Conservation (phyloP, 2,329 filamentous ascomycete species). For the Epichloe typhina region DNA sequence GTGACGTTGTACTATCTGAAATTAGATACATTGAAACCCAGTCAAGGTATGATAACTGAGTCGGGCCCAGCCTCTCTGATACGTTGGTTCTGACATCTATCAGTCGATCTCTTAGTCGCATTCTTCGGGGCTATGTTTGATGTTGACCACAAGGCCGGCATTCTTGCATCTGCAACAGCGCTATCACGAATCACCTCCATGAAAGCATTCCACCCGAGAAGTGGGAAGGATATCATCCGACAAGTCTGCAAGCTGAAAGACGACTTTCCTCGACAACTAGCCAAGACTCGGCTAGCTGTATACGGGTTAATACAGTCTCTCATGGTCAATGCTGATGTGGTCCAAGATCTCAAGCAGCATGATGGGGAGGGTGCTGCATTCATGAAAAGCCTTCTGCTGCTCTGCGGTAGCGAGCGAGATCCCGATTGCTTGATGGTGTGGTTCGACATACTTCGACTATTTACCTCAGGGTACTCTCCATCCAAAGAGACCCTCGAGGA, state of each 20-base stretch:
- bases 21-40: conserved; percentile 30
- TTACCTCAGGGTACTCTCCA: conserved; percentile 32
- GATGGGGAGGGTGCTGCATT: conserved; percentile 31
- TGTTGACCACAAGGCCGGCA: conserved; percentile 45
- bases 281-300: conserved; percentile 37
- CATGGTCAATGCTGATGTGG: conserved; percentile 28
- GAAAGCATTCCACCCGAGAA: conserved; percentile 36
- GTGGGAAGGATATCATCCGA: conserved; percentile 34
- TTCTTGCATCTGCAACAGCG: conserved; percentile 39
- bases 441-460: conserved; percentile 36
- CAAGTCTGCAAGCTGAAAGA: conserved; percentile 38
- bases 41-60: conserved; percentile 29
- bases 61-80: not conserved
- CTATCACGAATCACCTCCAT: conserved; percentile 35
- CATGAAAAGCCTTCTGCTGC: conserved; percentile 33
- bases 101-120: conserved; percentile 32
- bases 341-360: conserved; percentile 29
- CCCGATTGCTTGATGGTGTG: conserved; percentile 43
- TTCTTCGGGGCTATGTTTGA: conserved; percentile 48
- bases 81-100: not conserved
- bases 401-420: conserved; percentile 43
- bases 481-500: conserved; percentile 33
- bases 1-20: conserved; percentile 37
- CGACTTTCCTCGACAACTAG: conserved; percentile 41
- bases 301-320: conserved; percentile 35